Conservation (phyloP, 345 rosid species). For the Turritis glabra region DNA sequence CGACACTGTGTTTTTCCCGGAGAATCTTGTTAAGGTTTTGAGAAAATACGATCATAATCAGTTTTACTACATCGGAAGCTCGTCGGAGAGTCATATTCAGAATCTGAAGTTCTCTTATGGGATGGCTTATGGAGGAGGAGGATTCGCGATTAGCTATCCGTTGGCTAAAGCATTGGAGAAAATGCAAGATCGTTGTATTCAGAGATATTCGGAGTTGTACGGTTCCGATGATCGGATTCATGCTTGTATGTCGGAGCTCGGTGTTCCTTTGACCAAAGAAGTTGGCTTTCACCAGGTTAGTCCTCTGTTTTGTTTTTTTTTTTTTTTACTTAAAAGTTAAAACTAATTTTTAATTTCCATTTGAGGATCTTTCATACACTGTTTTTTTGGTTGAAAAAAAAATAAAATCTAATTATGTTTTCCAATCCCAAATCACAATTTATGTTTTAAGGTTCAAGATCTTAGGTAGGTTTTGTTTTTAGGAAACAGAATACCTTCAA, state of each 20-base stretch:
- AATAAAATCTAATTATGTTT: neutral
- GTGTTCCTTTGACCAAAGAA: slow-evolving; percentile 75
- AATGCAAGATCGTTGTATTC: slow-evolving; percentile 69
- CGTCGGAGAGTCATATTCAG: slow-evolving; percentile 81
- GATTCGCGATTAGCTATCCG: slow-evolving; percentile 75
- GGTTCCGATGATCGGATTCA: slow-evolving; percentile 88
- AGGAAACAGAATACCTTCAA: neutral
- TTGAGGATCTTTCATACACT: neutral
- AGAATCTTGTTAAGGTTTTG: slow-evolving; percentile 64
- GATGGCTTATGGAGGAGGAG: slow-evolving; percentile 96
- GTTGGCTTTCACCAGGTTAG: slow-evolving; percentile 86
- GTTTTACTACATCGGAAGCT: slow-evolving; percentile 65
- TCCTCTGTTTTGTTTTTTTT: slow-evolving; percentile 1
- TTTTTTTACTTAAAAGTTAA: neutral
- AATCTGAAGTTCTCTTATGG: slow-evolving; percentile 62
- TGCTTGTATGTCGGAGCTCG: slow-evolving; percentile 89
- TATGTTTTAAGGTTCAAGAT: neutral
- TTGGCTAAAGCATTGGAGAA: slow-evolving; percentile 58
- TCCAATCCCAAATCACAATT: neutral
- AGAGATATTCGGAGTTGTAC: slow-evolving; percentile 57
- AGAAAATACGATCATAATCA: slow-evolving; percentile 68
- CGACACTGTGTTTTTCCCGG: slow-evolving; percentile 69
- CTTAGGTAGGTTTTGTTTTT: neutral
- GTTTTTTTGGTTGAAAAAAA: neutral
- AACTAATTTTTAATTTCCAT: neutral